Base-by-base conservation (phyloP, 2,329 filamentous ascomycete species). In the Cytospora piceicola region DNA sequence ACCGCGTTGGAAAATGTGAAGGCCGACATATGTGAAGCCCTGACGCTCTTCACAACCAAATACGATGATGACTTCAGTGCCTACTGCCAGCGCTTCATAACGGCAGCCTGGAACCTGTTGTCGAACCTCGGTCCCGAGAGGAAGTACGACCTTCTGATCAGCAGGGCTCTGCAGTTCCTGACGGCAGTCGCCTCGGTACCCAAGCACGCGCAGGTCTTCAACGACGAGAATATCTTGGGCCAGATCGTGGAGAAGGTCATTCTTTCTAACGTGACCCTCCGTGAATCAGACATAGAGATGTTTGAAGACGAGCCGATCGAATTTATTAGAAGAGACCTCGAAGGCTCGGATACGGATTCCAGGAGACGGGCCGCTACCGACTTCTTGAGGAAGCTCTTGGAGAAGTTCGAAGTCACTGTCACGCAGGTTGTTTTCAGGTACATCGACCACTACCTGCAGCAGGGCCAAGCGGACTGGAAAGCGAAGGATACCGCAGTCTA, bases 291-390 rank as follows among this genome's bases (percentile, higher is more conserved):
- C 70, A 86, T 97, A 63, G 95, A 99, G 76, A 85, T 97, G 70
- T 98, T 99, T 72, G 95, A 99, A 75, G 96, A 99, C 75, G 96
- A 99, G 80, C 95, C 95, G 0, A 99, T 99, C 70, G 95, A 99
- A 77, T 99, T 96, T 75, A 99, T 99, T 74, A 87, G 95, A 69
- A 87, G 93, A 73, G 95, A 99, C 77, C 82, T 99, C 57, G 95
- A 99, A 77, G 95, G 95, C 8, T 97, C 95, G 1, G 95, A 99
- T 77, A 96, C 91, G 63, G 95, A 98, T 75, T 99, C 95, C 1
- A 85, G 95, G 73, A 85, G 95, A 71, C 87, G 95, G 73, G 94
- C 95, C 51, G 94, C 96, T 0, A 98, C 94, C 0, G 95, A 98
- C 76, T 99, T 99, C 80, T 80, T 99, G 66, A 87, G 92, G 69